Percentiles rank a stretch among this genome's conserved stretches.
Conservation (phyloP, 192 early-diverging fungal species). For the Umbelopsis sp. region DNA sequence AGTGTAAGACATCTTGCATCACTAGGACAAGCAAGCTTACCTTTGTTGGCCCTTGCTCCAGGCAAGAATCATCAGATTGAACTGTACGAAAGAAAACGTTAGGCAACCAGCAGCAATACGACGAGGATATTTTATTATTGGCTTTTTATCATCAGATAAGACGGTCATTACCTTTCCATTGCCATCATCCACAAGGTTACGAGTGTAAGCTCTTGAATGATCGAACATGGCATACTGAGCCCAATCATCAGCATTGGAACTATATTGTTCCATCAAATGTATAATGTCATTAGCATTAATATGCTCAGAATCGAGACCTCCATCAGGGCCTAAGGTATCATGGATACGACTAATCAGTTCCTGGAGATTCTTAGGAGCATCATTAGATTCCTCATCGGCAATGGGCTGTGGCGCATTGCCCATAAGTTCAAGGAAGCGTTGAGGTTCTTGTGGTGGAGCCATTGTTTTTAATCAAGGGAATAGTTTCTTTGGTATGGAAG, state of each 20-base stretch:
- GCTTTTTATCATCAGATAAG: neutral
- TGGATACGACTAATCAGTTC: slow-evolving; percentile 56
- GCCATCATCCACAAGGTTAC: slow-evolving; percentile 87
- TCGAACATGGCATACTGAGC: slow-evolving; percentile 75
- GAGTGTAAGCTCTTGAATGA: slow-evolving; percentile 72
- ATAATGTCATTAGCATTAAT: slow-evolving; percentile 62
- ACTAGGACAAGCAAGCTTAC: slow-evolving; percentile 30
- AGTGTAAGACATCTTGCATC: neutral
- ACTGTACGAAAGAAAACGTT: slow-evolving; percentile 37
- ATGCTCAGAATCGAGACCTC: slow-evolving; percentile 57
- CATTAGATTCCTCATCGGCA: neutral
- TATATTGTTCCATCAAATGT: slow-evolving; percentile 69
- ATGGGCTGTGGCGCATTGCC: neutral
- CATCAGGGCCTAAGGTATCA: slow-evolving; percentile 52
- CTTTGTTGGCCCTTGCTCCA: slow-evolving; percentile 75
- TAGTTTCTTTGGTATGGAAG: neutral
- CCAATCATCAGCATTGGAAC: slow-evolving; percentile 75
- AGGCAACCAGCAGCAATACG: neutral
- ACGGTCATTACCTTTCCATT: slow-evolving; percentile 66
- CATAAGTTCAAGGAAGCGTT: neutral
- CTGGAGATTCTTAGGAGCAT: slow-evolving; percentile 37
- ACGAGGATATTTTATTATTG: neutral
- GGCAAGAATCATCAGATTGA: slow-evolving; percentile 89
- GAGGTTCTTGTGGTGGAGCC: slow-evolving; percentile 18
- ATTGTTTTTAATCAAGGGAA: neutral